Evolutionary conservation across 306 rosid species (phyloP).

Genomic region (Leucaena leucocephala): DNA sequence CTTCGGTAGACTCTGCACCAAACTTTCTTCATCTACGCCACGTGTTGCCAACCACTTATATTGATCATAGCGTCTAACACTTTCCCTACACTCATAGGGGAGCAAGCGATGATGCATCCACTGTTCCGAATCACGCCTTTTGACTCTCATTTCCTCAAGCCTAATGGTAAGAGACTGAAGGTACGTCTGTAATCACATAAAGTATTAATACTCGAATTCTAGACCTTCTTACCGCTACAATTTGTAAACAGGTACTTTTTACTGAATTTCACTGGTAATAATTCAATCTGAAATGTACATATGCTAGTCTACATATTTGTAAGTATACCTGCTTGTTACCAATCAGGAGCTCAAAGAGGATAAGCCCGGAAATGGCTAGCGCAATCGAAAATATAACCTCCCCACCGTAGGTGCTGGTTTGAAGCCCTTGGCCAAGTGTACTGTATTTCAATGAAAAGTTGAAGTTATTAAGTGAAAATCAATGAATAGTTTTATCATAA

Average conservation of each 20-base stretch:
- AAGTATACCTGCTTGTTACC: slow-evolving; percentile 97
- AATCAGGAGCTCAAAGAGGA: slow-evolving; percentile 94
- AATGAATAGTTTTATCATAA: background rate
- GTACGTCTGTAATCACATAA: slow-evolving; percentile 66
- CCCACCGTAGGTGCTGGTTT: slow-evolving; percentile 87
- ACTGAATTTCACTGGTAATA: background rate
- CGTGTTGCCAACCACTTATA: slow-evolving; percentile 99
- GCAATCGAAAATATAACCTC: slow-evolving; percentile 96
- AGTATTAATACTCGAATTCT: no score
- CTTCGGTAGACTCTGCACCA: slow-evolving; percentile 94
- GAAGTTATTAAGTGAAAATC: background rate
- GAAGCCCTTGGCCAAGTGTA: slow-evolving; percentile 98
- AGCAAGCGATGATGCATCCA: slow-evolving; percentile 99
- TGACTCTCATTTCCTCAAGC: slow-evolving; percentile 98
- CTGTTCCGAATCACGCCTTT: slow-evolving; percentile 98
- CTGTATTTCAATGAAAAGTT: slow-evolving; percentile 50
- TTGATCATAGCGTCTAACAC: slow-evolving; percentile 96
- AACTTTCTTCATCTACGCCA: slow-evolving; percentile 85
- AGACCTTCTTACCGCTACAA: no score
- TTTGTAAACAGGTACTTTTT: no score
- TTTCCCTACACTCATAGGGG: slow-evolving; percentile 84
- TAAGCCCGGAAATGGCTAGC: slow-evolving; percentile 85
- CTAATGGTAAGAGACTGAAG: slow-evolving; percentile 97
- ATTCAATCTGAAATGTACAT: slow-evolving; percentile 19
- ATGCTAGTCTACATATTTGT: slow-evolving; percentile 15